Conservation (phyloP, 768 basidiomycete genomes). For the Panaeolus cyanescens region DNA sequence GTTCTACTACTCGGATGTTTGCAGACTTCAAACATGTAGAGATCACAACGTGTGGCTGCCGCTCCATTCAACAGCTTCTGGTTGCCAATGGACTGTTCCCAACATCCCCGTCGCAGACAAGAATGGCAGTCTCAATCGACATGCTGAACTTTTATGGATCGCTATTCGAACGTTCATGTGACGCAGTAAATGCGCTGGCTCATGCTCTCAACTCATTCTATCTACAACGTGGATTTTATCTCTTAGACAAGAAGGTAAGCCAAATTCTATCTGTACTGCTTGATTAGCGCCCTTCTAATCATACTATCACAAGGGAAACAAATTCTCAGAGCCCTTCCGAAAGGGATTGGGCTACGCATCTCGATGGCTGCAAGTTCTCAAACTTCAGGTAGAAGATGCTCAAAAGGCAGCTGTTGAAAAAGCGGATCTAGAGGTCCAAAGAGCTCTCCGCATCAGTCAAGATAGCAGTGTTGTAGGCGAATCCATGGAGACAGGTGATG, state of each 20-base stretch:
- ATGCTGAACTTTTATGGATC: conserved; percentile 31
- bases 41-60: conserved; percentile 11
- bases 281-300: not conserved
- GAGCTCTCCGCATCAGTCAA: not conserved
- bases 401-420: not conserved
- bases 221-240: conserved; percentile 18
- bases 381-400: conserved; percentile 9
- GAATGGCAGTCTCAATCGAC: conserved; percentile 25
- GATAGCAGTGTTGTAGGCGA: no score
- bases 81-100: conserved; percentile 33
- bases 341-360: conserved; percentile 18
- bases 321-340: conserved; percentile 21
- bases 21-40: not conserved
- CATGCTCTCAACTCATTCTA: conserved; percentile 28
- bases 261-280: not conserved
- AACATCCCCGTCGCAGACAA: conserved; percentile 17
- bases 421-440: not conserved
- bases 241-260: conserved; percentile 11
- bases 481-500: no score
- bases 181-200: conserved; percentile 30
- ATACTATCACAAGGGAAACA: conserved; percentile 10
- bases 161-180: conserved; percentile 35
- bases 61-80: conserved; percentile 17
- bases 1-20: not conserved
- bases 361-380: conserved; percentile 23